Evolutionary conservation across 169 alveolate species (phyloP).

Genomic region (Eimeria brunetti): DNA sequence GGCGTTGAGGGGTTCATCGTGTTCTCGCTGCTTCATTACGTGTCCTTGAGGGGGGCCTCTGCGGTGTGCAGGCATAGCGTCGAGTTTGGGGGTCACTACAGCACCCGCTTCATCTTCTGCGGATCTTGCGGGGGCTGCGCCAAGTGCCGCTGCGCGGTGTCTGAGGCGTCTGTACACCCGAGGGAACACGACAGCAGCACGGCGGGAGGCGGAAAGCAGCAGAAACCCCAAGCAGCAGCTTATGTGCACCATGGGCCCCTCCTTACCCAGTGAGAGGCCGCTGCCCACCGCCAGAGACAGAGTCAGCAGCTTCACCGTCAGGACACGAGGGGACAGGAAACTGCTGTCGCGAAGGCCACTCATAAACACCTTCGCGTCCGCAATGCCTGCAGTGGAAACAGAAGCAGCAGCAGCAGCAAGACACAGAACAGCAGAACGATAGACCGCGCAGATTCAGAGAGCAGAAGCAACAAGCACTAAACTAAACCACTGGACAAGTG

Average conservation of each 20-base stretch:
- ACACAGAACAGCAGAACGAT: background rate
- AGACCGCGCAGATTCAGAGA: too few relatives aligned
- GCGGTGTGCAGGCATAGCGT: slow-evolving; percentile 8
- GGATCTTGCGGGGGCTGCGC: background rate
- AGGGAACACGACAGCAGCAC: slow-evolving; percentile 27
- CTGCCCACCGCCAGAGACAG: slow-evolving; percentile 87
- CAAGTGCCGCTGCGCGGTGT: slow-evolving; percentile 2
- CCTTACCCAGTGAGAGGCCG: slow-evolving; percentile 88
- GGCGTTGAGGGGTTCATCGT: slow-evolving; percentile 20
- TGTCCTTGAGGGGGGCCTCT: background rate
- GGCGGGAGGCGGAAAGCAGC: slow-evolving; percentile 10
- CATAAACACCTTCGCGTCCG: slow-evolving; percentile 81
- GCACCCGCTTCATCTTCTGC: background rate
- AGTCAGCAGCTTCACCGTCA: slow-evolving; percentile 83
- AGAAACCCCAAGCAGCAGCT: slow-evolving; percentile 83
- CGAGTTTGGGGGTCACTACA: background rate
- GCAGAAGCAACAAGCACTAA: background rate
- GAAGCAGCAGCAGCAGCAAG: background rate
- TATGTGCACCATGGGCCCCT: slow-evolving; percentile 90
- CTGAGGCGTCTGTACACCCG: background rate
- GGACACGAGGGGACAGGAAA: slow-evolving; percentile 65
- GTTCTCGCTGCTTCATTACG: background rate
- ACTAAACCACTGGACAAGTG: background rate
- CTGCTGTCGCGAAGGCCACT: slow-evolving; percentile 69
- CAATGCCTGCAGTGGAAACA: slow-evolving; percentile 67